Conservation (phyloP, 768 basidiomycete genomes). For the Pleurotus salmoneostramineus region DNA sequence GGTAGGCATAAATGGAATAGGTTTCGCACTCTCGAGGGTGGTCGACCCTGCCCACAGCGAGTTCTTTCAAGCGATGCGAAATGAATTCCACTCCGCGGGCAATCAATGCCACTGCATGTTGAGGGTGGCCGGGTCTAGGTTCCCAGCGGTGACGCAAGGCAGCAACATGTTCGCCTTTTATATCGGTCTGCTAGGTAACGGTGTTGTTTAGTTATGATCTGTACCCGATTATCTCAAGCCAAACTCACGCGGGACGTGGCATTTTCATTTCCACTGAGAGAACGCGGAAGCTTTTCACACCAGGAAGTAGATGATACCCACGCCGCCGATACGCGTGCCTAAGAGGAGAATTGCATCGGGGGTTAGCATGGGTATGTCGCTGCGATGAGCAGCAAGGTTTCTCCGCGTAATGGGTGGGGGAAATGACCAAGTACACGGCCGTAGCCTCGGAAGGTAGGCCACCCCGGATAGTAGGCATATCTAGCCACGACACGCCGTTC, state of each 20-base stretch:
- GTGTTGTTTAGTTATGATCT: too few species aligned
- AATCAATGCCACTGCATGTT: not conserved
- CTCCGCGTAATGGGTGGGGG: not conserved
- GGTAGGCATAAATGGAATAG: too few species aligned
- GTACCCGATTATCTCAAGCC: not conserved
- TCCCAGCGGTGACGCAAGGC: not conserved
- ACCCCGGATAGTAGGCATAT: too few species aligned
- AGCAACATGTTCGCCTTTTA: not conserved
- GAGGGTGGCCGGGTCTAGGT: not conserved
- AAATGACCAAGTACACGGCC: not conserved
- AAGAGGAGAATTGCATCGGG: not conserved
- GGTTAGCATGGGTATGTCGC: not conserved
- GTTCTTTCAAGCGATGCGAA: not conserved
- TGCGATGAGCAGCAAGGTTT: too few species aligned
- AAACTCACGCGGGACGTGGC: not conserved
- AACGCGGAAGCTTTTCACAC: not conserved
- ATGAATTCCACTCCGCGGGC: not conserved
- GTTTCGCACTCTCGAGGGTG: too few species aligned
- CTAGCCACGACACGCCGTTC: too few species aligned
- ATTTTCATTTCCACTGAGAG: not conserved
- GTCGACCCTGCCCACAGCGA: not conserved
- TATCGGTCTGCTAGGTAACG: not conserved
- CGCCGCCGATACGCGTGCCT: not conserved
- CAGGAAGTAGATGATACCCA: not conserved
- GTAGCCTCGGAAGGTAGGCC: too few species aligned